Conservation (phyloP, 805 yeast species). For the Ogataea polymorpha region DNA sequence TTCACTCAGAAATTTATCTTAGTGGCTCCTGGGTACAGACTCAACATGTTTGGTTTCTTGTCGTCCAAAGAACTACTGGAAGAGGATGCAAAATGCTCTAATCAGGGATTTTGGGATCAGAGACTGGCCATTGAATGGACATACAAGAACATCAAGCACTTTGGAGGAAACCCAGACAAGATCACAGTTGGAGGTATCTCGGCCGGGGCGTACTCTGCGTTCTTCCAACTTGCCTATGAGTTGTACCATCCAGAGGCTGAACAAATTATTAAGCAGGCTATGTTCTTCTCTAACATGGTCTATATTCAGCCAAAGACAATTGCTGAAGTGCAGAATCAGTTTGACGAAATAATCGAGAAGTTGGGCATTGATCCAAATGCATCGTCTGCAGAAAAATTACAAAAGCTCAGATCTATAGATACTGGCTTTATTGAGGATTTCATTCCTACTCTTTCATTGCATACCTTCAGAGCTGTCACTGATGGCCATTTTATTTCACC, state of each 20-base stretch:
- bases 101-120: conserved; percentile 48
- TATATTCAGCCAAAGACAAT: conserved; percentile 39
- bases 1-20: conserved; percentile 34
- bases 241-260: conserved; percentile 37
- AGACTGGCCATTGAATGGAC: conserved; percentile 46
- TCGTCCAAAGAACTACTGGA: conserved; percentile 37
- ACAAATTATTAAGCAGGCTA: conserved; percentile 38
- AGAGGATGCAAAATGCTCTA: conserved; percentile 27
- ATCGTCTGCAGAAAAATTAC: conserved; percentile 5
- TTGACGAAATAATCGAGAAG: conserved; percentile 33
- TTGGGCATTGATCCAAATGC: conserved; percentile 8
- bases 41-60: conserved; percentile 38
- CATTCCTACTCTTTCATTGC: conserved; percentile 19
- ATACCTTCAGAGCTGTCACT: conserved; percentile 38
- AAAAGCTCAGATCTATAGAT: conserved; percentile 2
- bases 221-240: conserved; percentile 42
- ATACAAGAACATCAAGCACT: conserved; percentile 36
- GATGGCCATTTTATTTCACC: conserved; percentile 37
- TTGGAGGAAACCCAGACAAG: conserved; percentile 45
- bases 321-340: conserved; percentile 35
- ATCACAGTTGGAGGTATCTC: conserved; percentile 46
- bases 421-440: conserved; percentile 20
- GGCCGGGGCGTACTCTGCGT: conserved; percentile 45
- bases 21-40: conserved; percentile 39
- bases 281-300: conserved; percentile 36